Base-by-base conservation (phyloP, 2,329 filamentous ascomycete species). In the Fusarium sp. region DNA sequence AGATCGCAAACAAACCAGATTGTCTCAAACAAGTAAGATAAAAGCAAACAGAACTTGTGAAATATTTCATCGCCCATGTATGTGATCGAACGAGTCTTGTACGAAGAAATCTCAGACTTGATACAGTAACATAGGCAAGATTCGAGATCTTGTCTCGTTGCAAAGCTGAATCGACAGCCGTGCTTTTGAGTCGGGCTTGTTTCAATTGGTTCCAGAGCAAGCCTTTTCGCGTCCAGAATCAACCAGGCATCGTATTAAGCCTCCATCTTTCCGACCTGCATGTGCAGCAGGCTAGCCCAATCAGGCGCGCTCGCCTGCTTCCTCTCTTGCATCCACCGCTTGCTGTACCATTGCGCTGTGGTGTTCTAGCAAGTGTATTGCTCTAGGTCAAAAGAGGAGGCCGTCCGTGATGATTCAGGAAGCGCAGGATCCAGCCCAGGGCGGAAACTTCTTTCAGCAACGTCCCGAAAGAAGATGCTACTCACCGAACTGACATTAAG, bases 401-500 rank as follows among this genome's bases (percentile, higher is more conserved):
- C 39, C 20, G 47, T 46, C 65, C 56, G 51, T 61, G 50, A 47
- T 58, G 17, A 23, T 32, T 24, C 58, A 43, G 47, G 47, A 53
- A 67, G 57, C 48, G 58, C 56, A 45, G 57, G 23, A 49, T 56
- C 55, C 56, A 34, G 49, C 14, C 28, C 28, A 65, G 59, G 47
- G 52, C 68, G 69, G 69, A 73, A 65, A 47, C 67, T 73, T 71
- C 46, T 49, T 59, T 60, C 53, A 62, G 61, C 62, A 62, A 53
- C 56, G 59, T 62, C 62, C 68, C 69, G 71, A 48, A 40, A 39
- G 51, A 47, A 55, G 36, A 72, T 70, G 70, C 60, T 63, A 62
- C 48, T 45, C 45, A 56, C 68, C 67, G 56, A 55, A 55, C 58
- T 73, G 71, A 65, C 71, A 73, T 73, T 69, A 52, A 66, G 65